These are phyloP conservation scores for Lenzites betulinus DNA, from an alignment of 768 basidiomycete species.

Conservation along the genomic window DNA sequence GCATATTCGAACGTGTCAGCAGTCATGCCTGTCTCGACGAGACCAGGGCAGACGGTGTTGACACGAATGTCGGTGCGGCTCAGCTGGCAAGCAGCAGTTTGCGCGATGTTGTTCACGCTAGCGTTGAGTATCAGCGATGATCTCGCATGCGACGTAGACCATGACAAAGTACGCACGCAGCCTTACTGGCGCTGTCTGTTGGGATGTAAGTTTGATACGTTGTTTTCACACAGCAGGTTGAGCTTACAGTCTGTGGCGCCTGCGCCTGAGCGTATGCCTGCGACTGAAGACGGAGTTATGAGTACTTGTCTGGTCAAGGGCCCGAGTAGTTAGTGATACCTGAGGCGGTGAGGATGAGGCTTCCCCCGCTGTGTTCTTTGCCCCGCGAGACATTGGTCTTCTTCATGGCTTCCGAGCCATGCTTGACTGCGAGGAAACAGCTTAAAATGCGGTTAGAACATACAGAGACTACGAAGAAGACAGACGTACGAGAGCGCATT, in stretches of 20 bases:
- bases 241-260: constrained; percentile 79
- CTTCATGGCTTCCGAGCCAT: constrained; percentile 83
- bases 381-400: constrained; percentile 64
- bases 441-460: constrained; percentile 39
- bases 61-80: constrained; percentile 83
- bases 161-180: constrained; percentile 54
- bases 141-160: background rate
- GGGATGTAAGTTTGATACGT: background rate
- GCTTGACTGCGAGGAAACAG: constrained; percentile 86
- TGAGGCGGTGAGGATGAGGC: constrained; percentile 87
- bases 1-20: constrained; percentile 74
- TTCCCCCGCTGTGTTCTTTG: constrained; percentile 71
- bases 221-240: background rate
- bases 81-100: constrained; percentile 79
- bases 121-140: background rate
- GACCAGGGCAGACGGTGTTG: constrained; percentile 87
- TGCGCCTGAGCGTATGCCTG: constrained; percentile 81
- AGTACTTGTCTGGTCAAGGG: background rate
- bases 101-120: constrained; percentile 87
- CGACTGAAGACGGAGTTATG: constrained; percentile 48
- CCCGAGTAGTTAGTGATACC: constrained; percentile 42
- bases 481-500: constrained; percentile 62
- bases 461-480: background rate
- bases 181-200: constrained; percentile 89
- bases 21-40: constrained; percentile 96